Base-by-base conservation (phyloP, 2,329 filamentous ascomycete genomes). In the Xenoacremonium recifei region DNA sequence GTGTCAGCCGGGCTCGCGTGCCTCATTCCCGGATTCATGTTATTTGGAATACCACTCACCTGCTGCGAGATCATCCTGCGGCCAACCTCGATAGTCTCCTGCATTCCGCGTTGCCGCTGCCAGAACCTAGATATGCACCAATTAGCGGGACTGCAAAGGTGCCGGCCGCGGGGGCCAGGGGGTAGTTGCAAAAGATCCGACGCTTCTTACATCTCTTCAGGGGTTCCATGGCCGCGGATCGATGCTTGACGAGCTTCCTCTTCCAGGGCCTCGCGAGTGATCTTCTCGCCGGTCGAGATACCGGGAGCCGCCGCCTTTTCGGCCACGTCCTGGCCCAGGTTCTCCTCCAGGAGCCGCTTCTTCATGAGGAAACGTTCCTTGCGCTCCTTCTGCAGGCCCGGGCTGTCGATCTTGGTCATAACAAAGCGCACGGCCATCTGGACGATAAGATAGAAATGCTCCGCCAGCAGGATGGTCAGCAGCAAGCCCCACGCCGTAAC, bases 371-470 rank as follows among this genome's bases (percentile, higher is more conserved):
- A 97, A 17, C 89, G 79, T 62, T 96, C 88, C 4, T 82, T 82
- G 12, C 87, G 80, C 67, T 95, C 91, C 64, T 89, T 90, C 57
- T 95, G 88, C 42, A 91, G 73, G 1, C 90, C 91, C 0, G 89
- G 88, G 35, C 85, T 91, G 57, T 97, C 91, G 39, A 96, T 70
- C 63, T 90, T 93, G 45, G 73, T 75, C 54, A 99, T 79, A 4
- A 84, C 82, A 39, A 82, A 78, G 30, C 84, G 80, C 4, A 96
- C 86, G 1, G 75, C 77, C 47, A 84, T 76, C 56, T 91, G 84
- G 2, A 88, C 77, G 3, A 83, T 71, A n/a, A 99, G 79, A 63
- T 95, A 97, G 13, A 91, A 69, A 61, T 99, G 92, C 62, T 99
- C 93, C 0, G 89, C 84, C 53, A 95, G 79, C 54, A 97, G 79